A percentile compares a stretch with the other conserved stretches of the same genome.
phyloP scores from a whole-genome alignment of 441 rosid species.

The Populus hybrid region DNA sequence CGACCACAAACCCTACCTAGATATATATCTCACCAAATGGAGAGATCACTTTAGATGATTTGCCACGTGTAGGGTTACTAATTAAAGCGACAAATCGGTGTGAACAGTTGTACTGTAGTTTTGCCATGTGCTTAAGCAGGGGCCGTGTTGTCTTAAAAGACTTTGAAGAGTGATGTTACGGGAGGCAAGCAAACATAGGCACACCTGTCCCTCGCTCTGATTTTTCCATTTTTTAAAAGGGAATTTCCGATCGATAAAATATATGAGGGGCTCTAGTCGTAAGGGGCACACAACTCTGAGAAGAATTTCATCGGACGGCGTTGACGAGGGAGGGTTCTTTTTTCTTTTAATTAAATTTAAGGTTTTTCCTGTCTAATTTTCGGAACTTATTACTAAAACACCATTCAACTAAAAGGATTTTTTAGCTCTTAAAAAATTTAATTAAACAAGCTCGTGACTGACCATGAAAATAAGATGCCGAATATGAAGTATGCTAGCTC shows the following conservation, averaged over 20 bases:
- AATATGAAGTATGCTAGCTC: no score
- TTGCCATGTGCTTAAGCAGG: neutral
- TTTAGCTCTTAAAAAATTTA: no score
- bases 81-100: neutral
- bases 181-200: conserved; percentile 9
- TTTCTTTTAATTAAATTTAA: no score
- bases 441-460: no score
- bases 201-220: conserved; percentile 25
- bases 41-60: neutral
- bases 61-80: conserved; percentile 4
- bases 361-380: no score
- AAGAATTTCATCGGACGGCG: conserved; percentile 15
- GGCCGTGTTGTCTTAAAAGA: conserved; percentile 21
- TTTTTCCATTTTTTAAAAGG: neutral
- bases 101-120: neutral
- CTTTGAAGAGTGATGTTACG: conserved; percentile 11
- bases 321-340: neutral
- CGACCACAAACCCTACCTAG: neutral
- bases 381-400: no score
- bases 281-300: neutral
- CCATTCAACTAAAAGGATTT: no score
- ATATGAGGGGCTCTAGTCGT: neutral
- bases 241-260: neutral
- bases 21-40: neutral
- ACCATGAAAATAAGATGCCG: no score